phyloP scores from a whole-genome alignment of 75 land plant species.

The Larix kaempferi region DNA sequence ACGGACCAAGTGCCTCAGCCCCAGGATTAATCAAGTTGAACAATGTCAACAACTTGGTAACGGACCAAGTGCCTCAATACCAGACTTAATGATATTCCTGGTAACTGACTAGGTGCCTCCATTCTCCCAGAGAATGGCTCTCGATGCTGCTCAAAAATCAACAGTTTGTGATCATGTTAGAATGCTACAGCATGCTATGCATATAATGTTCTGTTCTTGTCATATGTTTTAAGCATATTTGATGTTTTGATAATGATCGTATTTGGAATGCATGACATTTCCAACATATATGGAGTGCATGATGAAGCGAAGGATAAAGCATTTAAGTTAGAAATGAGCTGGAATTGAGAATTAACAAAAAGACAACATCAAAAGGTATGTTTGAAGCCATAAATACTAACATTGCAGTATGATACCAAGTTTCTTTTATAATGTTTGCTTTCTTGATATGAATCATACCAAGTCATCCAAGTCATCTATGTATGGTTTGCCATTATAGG shows the following conservation, averaged over 20 bases:
- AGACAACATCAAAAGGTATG: slow-evolving; percentile 81
- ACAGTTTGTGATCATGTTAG: not conserved
- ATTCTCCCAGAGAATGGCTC: no score
- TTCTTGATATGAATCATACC: not conserved
- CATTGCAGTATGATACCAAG: not conserved
- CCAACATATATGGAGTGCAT: slow-evolving; percentile 77
- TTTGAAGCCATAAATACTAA: not conserved
- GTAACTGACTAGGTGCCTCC: no score
- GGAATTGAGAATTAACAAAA: slow-evolving; percentile 93
- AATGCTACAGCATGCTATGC: not conserved
- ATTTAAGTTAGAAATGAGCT: slow-evolving; percentile 92
- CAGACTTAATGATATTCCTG: no score
- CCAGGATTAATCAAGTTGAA: no score
- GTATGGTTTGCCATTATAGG: not conserved
- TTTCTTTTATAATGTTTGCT: not conserved
- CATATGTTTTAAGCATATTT: not conserved
- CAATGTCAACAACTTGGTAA: no score
- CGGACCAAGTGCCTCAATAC: no score
- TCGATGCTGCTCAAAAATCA: no score
- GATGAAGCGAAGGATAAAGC: slow-evolving; percentile 98
- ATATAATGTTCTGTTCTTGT: not conserved
- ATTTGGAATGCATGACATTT: slow-evolving; percentile 1
- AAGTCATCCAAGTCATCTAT: not conserved
- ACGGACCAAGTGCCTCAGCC: no score
- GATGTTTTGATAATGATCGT: not conserved